Evolutionary conservation across 2,329 filamentous ascomycete species (phyloP), one percentile per base, ranked within the genome.

Genomic region (Plectosphaerella plurivora): DNA sequence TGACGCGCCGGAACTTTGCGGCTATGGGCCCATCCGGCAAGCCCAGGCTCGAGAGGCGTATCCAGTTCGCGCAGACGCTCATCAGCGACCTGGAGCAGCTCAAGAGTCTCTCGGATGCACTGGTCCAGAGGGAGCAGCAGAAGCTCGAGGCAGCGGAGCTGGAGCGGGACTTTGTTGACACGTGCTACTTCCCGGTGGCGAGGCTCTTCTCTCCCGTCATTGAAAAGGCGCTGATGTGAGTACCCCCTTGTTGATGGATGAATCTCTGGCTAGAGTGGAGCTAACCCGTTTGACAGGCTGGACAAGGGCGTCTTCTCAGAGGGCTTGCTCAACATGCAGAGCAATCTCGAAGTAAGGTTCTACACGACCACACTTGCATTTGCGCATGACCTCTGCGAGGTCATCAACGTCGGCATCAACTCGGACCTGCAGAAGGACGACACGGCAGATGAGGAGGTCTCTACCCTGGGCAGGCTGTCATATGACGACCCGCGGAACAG

Each of bases 1-100:
- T 99, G 59, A 97, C 94, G 2, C 83, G 94, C 50, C 87, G 94
- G 54, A 93, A 97, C 69, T 99, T 97, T 69, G 88, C 88, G n/a
- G 87, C 88, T 37, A 96, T 97, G 90, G 94, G 94, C 7, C 85
- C 88, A 41, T 86, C 84, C 46, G 94, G 94, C 51, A 85, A 87
- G 62, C 81, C 88, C 24, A 82, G 91, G 47, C 77, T 99, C 28
- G 78, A 87, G 49, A 81, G 91, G 53, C 86, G 94, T 45, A 92
- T 97, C 59, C 89, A 93, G 56, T 99, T 99, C 67, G 91, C 91
- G 8, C 81, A 92, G 59, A 79, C 77, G 42, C 75, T 96, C 11
- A 75, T 91, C 52, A 74, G 80, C 52, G 92, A 97, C 64, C 83
- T 99, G 55, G 86, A 88, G 56, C 84, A 86, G 63, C 77, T 97